Base-by-base conservation (phyloP, 768 basidiomycete genomes). In the Lactarius sp. region DNA sequence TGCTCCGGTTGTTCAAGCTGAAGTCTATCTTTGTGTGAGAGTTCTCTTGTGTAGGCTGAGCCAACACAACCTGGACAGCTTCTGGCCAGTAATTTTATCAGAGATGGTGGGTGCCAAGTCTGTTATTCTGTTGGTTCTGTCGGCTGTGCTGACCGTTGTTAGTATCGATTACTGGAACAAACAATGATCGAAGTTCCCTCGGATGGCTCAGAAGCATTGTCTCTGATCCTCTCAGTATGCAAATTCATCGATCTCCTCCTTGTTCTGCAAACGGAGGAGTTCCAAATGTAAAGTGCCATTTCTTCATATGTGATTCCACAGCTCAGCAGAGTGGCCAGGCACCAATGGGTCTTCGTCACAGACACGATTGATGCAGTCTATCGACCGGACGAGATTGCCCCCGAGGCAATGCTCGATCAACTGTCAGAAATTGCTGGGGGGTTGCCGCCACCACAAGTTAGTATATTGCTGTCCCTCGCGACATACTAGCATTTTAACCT, bases 261-360 rank as follows among this genome's bases (percentile, higher is more conserved):
- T 12, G 87, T 91, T 3, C 77, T 99, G 31, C 95, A 98, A 73
- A 96, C 93, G 0, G 93, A 95, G 71, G 96, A 98, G 73, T 99
- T 98, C 75, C 97, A 98, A 75, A 90, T 98, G 96, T 97, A 71
- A 42, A 72, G 56, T 13, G 22, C 18, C 12, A 44, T 52, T 59
- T 36, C 54, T 46, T 52, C 57, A 13, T 34, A 2, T 22, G 18
- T 36, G 14, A n/a, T 20, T 39, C 34, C 34, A 33, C 36, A 4
- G 4, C 69, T 66, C 12, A 66, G 46, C 27, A 13, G 36, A 31
- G 37, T n/a, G 31, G 56, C 20, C 68, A 92, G 89, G 72, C 91
- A 98, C 73, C 94, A 99, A 78, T 99, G 97, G 96, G 91, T 97
- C 70, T 99, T 98, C 73, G 85, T 98, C 49, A 97, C 94, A 3